Evolutionary conservation across 306 rosid genomes (phyloP).

Genomic region (Begonia masoniana): DNA sequence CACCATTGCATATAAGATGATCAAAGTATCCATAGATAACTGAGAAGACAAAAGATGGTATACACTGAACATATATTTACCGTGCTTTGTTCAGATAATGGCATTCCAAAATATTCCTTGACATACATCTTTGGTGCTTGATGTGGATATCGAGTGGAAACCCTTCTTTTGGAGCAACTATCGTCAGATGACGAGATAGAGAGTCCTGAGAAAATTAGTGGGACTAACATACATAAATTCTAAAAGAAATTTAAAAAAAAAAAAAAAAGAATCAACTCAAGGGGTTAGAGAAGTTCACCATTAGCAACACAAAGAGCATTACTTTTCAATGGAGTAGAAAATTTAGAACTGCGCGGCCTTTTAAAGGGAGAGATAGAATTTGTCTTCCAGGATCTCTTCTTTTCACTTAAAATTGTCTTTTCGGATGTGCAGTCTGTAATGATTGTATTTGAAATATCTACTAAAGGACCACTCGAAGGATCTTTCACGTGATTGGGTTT

Average conservation of each 20-base stretch:
- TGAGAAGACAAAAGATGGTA: conserved; percentile 1
- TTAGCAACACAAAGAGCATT: conserved; percentile 20
- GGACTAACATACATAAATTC: no score
- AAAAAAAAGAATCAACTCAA: background rate
- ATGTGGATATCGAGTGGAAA: conserved; percentile 59
- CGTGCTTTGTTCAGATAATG: conserved; percentile 23
- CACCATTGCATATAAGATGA: conserved; percentile 17
- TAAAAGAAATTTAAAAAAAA: background rate
- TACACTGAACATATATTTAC: conserved; percentile 19
- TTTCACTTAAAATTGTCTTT: conserved; percentile 22
- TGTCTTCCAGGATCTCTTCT: conserved; percentile 46
- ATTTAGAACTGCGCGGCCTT: conserved; percentile 56
- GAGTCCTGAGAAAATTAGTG: conserved; percentile 28
- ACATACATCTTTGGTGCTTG: conserved; percentile 36
- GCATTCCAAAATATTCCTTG: conserved; percentile 43
- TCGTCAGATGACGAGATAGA: conserved; percentile 33
- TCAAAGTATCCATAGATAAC: conserved; percentile 20
- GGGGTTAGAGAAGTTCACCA: conserved; percentile 27
- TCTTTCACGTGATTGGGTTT: conserved; percentile 18
- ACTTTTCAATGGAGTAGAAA: conserved; percentile 31
- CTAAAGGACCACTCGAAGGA: conserved; percentile 32
- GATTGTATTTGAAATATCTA: conserved; percentile 50
- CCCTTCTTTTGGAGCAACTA: conserved; percentile 36
- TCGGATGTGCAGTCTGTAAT: conserved; percentile 17
- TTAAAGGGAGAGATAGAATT: conserved; percentile 57